Conservation (phyloP, 305 asterid genomes). For the Fraxinus paxiana region DNA sequence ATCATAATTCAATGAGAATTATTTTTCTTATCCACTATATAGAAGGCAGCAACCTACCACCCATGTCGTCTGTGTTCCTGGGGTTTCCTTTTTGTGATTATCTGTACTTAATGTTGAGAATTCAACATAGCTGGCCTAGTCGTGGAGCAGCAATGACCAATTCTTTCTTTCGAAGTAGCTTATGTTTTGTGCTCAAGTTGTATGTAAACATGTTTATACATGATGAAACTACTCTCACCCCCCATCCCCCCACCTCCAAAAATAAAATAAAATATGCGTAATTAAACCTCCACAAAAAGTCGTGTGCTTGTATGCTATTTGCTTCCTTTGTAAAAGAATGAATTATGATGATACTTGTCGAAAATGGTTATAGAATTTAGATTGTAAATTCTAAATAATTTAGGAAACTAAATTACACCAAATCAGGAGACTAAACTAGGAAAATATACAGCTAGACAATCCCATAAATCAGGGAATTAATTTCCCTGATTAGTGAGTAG, state of each 20-base stretch:
- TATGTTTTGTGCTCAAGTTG: not conserved
- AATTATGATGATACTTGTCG: not conserved
- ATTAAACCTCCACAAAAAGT: not conserved
- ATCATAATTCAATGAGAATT: not conserved
- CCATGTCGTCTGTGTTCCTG: constrained; percentile 7
- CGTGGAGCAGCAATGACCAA: not conserved
- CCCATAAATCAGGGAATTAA: not conserved
- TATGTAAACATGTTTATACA: not conserved
- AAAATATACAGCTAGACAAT: not conserved
- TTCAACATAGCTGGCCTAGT: not conserved
- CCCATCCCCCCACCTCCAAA: not conserved
- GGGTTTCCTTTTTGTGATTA: constrained; percentile 15
- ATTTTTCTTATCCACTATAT: constrained; percentile 18
- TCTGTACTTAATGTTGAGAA: not conserved
- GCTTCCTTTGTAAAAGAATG: not conserved
- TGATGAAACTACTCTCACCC: not conserved
- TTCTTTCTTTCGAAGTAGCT: not conserved
- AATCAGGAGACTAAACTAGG: not conserved
- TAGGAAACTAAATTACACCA: not conserved
- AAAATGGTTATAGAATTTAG: not conserved
- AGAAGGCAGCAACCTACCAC: not conserved
- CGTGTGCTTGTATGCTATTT: not conserved
- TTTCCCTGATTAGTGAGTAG: not conserved
- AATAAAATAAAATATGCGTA: not conserved
- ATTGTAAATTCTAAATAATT: not conserved